These are phyloP conservation scores for Colletotrichum sp. DNA, from an alignment of 2,329 filamentous ascomycete species.

Conservation along the genomic window DNA sequence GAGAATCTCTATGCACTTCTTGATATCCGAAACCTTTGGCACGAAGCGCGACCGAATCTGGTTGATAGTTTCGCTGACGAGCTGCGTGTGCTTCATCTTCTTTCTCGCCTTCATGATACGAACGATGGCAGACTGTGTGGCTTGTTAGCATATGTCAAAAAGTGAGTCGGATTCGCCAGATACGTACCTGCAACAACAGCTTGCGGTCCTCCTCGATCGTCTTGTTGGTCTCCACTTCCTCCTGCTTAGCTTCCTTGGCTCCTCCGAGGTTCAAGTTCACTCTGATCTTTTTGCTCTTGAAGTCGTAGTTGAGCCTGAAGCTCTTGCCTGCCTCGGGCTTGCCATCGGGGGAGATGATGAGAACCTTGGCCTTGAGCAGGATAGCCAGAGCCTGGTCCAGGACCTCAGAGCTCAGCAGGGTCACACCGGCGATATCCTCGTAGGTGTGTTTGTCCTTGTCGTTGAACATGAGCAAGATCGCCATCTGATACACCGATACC, in stretches of 20 bases:
- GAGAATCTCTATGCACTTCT: constrained; percentile 98
- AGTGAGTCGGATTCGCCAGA: not conserved
- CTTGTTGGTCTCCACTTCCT: constrained; percentile 97
- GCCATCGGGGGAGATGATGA: constrained; percentile 72
- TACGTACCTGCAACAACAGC: constrained; percentile 89
- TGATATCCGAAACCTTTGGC: constrained; percentile 94
- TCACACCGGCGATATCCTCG: constrained; percentile 84
- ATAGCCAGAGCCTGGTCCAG: constrained; percentile 87
- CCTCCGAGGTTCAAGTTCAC: constrained; percentile 95
- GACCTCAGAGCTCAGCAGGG: constrained; percentile 79
- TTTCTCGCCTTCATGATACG: constrained; percentile 99
- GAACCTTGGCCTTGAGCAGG: constrained; percentile 90
- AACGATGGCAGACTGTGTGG: constrained; percentile 88
- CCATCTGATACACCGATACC: constrained; percentile 98
- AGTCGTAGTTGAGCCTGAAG: constrained; percentile 89
- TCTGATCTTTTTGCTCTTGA: constrained; percentile 98
- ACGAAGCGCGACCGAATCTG: constrained; percentile 94
- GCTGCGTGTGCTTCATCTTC: constrained; percentile 95
- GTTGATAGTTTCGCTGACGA: constrained; percentile 93
- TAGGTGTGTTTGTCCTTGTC: constrained; percentile 86
- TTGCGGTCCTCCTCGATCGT: constrained; percentile 99
- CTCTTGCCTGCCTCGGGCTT: constrained; percentile 80
- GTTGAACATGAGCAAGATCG: constrained; percentile 92
- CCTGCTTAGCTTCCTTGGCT: constrained; percentile 94
- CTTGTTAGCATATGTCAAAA: constrained; percentile 25